A percentile compares a stretch with the other conserved stretches of the same genome.
These are phyloP conservation scores for Podila epicladia DNA, from an alignment of 192 early-diverging fungal genomes.

Conservation along the genomic window DNA sequence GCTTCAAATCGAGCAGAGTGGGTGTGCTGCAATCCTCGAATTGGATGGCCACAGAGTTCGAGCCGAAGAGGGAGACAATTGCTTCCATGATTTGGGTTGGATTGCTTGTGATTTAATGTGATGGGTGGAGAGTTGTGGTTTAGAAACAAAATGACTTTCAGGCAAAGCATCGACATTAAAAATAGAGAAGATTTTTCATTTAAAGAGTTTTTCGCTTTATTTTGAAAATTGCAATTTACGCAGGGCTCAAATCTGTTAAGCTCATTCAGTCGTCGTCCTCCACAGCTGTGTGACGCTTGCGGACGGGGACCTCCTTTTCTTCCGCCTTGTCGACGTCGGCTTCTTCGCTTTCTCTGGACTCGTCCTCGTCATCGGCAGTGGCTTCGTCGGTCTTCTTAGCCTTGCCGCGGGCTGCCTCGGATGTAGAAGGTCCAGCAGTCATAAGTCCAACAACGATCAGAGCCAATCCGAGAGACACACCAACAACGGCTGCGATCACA, in stretches of 20 bases:
- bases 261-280: conserved; percentile 17
- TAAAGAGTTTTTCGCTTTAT: too few species aligned
- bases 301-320: conserved; percentile 11
- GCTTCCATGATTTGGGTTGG: conserved; percentile 26
- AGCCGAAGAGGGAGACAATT: conserved; percentile 40
- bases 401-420: conserved; percentile 17
- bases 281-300: conserved; percentile 32
- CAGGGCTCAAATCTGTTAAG: neutral
- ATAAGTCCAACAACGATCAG: conserved; percentile 47
- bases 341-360: neutral
- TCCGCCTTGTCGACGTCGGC: conserved; percentile 4
- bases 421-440: conserved; percentile 15
- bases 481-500: conserved; percentile 30
- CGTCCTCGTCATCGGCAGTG: conserved; percentile 41
- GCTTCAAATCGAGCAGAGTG: conserved; percentile 50
- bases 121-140: neutral
- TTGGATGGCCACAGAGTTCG: conserved; percentile 34
- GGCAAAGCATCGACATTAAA: neutral
- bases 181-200: neutral
- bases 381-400: conserved; percentile 57
- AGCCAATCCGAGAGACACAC: conserved; percentile 35
- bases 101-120: neutral
- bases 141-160: neutral
- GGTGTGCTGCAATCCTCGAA: conserved; percentile 25
- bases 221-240: neutral